Evolutionary conservation across 768 basidiomycete species (phyloP).

Genomic region (Lactarius deliciosus): DNA sequence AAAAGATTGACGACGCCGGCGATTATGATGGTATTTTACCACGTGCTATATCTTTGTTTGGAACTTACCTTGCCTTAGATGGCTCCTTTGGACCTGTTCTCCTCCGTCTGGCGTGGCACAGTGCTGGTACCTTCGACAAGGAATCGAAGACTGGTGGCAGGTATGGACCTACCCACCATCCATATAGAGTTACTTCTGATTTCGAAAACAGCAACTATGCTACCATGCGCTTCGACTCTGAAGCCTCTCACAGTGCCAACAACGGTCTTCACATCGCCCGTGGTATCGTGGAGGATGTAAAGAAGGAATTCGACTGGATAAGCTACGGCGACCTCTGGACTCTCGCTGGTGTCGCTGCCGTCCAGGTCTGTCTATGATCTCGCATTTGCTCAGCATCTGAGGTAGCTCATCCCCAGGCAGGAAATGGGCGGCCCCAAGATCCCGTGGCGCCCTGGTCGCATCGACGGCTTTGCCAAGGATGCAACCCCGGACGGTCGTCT

Average conservation of each 20-base stretch:
- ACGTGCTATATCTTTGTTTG: background rate
- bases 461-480: slow-evolving; percentile 77
- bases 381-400: background rate
- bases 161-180: slow-evolving; percentile 37
- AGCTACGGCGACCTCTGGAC: slow-evolving; percentile 98
- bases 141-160: slow-evolving; percentile 75
- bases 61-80: slow-evolving; percentile 46
- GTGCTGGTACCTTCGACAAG: slow-evolving; percentile 92
- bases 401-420: slow-evolving; percentile 35
- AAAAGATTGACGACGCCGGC: slow-evolving; percentile 62
- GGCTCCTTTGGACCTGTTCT: slow-evolving; percentile 87
- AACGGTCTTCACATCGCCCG: slow-evolving; percentile 81
- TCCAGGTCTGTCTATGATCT: slow-evolving; percentile 55
- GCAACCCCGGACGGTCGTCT: slow-evolving; percentile 87
- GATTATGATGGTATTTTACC: slow-evolving; percentile 76
- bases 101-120: slow-evolving; percentile 91
- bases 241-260: slow-evolving; percentile 81
- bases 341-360: slow-evolving; percentile 85
- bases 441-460: slow-evolving; percentile 90
- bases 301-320: slow-evolving; percentile 89
- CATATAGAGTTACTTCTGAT: slow-evolving; percentile 21
- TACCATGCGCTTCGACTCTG: slow-evolving; percentile 96
- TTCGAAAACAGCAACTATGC: slow-evolving; percentile 76
- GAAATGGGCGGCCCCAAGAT: slow-evolving; percentile 93
- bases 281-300: slow-evolving; percentile 78